A percentile compares a stretch with the other conserved stretches of the same genome.
phyloP scores from a whole-genome alignment of 768 basidiomycete genomes.

The Mycena sanguinolenta region DNA sequence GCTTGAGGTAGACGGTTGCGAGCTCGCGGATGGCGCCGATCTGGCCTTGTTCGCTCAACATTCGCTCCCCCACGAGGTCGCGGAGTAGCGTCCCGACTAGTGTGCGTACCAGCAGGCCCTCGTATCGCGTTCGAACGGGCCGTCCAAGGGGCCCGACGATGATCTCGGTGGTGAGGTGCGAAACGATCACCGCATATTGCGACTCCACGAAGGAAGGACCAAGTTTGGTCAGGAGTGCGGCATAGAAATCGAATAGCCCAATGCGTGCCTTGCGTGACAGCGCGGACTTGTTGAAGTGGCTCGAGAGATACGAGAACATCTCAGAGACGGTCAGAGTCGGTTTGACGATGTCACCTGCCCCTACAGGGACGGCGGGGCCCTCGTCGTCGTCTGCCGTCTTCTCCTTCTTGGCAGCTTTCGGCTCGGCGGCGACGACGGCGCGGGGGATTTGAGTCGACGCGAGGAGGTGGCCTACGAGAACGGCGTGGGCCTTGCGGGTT shows the following conservation, averaged over 20 bases:
- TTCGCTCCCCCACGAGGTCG: constrained; percentile 88
- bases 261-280: constrained; percentile 79
- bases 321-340: constrained; percentile 80
- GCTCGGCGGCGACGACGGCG: constrained; percentile 57
- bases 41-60: constrained; percentile 95
- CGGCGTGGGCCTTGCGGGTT: constrained; percentile 64
- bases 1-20: constrained; percentile 83
- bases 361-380: constrained; percentile 48
- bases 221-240: constrained; percentile 79
- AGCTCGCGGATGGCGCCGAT: constrained; percentile 92
- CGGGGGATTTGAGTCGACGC: constrained; percentile 85
- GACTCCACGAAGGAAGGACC: constrained; percentile 84
- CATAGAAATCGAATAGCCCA: constrained; percentile 92
- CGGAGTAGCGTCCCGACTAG: constrained; percentile 84
- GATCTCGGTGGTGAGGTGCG: constrained; percentile 85
- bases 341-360: constrained; percentile 66
- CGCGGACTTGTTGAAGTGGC: constrained; percentile 83
- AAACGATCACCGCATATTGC: constrained; percentile 84
- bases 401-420: constrained; percentile 60
- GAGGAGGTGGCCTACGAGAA: constrained; percentile 87
- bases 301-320: constrained; percentile 85
- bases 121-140: constrained; percentile 70
- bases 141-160: constrained; percentile 69
- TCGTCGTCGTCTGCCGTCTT: constrained; percentile 77
- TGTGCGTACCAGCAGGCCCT: constrained; percentile 77